phyloP scores from a whole-genome alignment of 768 basidiomycete genomes.

The Suillus clintonianus region DNA sequence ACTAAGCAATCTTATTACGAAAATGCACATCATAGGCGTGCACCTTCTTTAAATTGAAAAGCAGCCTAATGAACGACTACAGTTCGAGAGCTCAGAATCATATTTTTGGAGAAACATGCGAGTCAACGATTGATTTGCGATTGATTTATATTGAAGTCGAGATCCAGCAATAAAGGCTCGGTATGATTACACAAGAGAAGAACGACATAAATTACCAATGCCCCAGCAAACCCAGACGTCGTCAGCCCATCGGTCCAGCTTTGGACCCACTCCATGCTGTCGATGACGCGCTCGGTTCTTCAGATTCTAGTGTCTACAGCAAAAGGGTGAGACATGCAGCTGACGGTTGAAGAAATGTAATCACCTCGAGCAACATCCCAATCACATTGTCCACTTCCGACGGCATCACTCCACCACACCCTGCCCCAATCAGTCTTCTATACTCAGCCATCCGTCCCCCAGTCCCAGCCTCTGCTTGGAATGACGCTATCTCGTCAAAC shows the following conservation, averaged over 20 bases:
- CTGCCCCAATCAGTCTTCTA: slow-evolving; percentile 83
- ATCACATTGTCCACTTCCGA: slow-evolving; percentile 89
- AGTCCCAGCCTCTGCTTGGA: slow-evolving; percentile 90
- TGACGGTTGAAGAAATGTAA: background rate
- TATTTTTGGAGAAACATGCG: background rate
- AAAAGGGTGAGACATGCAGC: slow-evolving; percentile 8
- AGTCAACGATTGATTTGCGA: background rate
- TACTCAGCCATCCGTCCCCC: slow-evolving; percentile 89
- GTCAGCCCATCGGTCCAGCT: slow-evolving; percentile 21
- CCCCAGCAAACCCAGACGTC: background rate
- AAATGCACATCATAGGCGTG: background rate
- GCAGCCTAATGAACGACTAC: background rate
- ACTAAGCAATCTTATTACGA: slow-evolving; percentile 1
- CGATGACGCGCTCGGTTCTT: slow-evolving; percentile 69
- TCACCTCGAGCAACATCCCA: slow-evolving; percentile 81
- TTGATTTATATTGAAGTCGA: background rate
- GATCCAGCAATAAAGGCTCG: background rate
- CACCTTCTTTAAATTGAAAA: too few species aligned
- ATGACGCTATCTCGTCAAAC: slow-evolving; percentile 75
- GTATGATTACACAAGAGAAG: slow-evolving; percentile 13
- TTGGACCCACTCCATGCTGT: slow-evolving; percentile 40
- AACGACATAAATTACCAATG: slow-evolving; percentile 5
- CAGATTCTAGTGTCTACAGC: slow-evolving; percentile 73
- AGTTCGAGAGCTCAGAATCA: background rate
- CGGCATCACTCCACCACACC: slow-evolving; percentile 83